Conservation (phyloP, 768 basidiomycete genomes). For the Mrakia blollopis region DNA sequence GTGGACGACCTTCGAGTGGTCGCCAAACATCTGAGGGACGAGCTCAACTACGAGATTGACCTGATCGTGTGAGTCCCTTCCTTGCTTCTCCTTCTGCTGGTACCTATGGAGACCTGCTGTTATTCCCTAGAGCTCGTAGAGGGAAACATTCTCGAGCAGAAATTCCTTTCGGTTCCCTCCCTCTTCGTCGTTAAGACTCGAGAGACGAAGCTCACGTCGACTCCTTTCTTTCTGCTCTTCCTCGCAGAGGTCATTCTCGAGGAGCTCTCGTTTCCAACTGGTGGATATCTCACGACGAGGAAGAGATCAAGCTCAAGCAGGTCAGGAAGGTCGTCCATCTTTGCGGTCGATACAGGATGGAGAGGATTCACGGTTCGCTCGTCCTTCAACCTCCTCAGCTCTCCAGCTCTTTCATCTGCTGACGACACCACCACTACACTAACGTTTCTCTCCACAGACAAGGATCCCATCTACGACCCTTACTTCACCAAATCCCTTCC, state of each 20-base stretch:
- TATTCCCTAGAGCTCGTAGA: too few relatives aligned
- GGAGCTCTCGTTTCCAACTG: constrained; percentile 63
- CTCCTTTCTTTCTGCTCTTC: neutral
- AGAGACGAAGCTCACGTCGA: neutral
- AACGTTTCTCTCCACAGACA: constrained; percentile 34
- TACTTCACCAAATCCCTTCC: constrained; percentile 57
- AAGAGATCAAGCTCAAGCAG: neutral
- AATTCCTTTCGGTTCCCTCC: neutral
- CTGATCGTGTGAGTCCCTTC: constrained; percentile 54
- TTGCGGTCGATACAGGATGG: constrained; percentile 73
- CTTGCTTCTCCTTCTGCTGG: too few relatives aligned
- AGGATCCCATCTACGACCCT: constrained; percentile 48
- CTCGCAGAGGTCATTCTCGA: constrained; percentile 60
- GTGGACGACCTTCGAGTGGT: constrained; percentile 63
- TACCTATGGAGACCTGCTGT: too few relatives aligned
- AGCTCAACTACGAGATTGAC: constrained; percentile 64
- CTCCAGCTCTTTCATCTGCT: neutral
- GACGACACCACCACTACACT: neutral
- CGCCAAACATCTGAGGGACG: constrained; percentile 56
- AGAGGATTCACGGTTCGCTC: constrained; percentile 33
- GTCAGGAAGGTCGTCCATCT: constrained; percentile 60
- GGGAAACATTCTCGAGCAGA: neutral
- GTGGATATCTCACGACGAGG: constrained; percentile 64
- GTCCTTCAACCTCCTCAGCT: neutral
- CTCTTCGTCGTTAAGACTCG: too few relatives aligned